These are phyloP conservation scores for Helminthosporium solani DNA, from an alignment of 2,329 filamentous ascomycete species.

Conservation along the genomic window DNA sequence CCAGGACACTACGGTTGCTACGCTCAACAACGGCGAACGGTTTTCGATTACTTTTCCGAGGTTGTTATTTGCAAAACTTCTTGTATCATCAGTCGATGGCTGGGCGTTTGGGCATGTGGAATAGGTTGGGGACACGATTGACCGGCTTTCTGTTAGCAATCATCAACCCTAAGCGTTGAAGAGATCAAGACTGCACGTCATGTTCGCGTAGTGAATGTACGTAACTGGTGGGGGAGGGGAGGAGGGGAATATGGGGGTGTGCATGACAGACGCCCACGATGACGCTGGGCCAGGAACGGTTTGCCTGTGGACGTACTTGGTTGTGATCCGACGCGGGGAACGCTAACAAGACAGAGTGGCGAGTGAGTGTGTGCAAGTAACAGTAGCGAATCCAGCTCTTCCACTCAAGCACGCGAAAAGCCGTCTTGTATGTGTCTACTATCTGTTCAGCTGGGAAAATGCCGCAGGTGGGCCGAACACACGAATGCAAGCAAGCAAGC, in stretches of 20 bases:
- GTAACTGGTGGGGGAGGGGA: background rate
- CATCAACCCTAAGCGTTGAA: background rate
- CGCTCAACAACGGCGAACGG: background rate
- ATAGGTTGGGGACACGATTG: slow-evolving; percentile 2
- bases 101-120: slow-evolving; percentile 27
- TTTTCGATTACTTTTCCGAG: slow-evolving; percentile 1
- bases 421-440: too few species aligned
- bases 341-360: slow-evolving; percentile 17
- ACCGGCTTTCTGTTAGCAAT: background rate
- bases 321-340: slow-evolving; percentile 28
- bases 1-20: background rate
- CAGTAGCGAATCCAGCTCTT: too few species aligned
- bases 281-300: slow-evolving; percentile 21
- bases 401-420: too few species aligned
- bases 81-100: slow-evolving; percentile 31
- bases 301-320: too few species aligned
- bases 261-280: background rate
- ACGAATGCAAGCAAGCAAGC: too few species aligned
- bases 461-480: too few species aligned
- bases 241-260: background rate
- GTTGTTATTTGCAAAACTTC: slow-evolving; percentile 10
- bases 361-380: slow-evolving; percentile 2
- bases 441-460: too few species aligned
- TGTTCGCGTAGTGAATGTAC: background rate
- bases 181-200: background rate